Base-by-base conservation (phyloP, 495 filamentous ascomycete species). In the Penicillium taxi region DNA sequence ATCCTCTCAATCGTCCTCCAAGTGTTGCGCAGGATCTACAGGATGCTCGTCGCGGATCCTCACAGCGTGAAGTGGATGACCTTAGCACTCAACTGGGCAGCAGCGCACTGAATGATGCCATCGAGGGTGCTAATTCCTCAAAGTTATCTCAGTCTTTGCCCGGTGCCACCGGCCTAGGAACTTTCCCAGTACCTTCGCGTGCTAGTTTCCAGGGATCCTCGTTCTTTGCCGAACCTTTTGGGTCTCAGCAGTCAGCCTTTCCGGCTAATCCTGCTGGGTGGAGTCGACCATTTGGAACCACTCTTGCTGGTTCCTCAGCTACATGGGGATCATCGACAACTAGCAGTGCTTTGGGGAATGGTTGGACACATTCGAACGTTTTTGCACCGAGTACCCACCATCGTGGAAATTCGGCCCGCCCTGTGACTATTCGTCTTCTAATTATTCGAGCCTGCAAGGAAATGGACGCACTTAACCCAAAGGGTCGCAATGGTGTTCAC, bases 41-140 rank as follows among this genome's bases (percentile, higher is more conserved):
- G 27, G 66, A 72, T 14, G 57, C 65, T 25, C 66, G 60, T 28
- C 61, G 48, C 32, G 26, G 44, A 23, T 45, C 53, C 19, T 39
- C 48, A 3, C 65, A 59, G 35, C 45, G 47, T 9, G 74, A 83
- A 37, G 50, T 84, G 23, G 86, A 95, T 37, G 77, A 88, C 35
- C 64, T 93, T 29, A 84, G 77, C 38, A 73, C 78, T 32, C 86
- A 89, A 53, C 72, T 98, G n/a, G 93, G 91, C 7, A 95, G 90
- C 61, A 88, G 82, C 56, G 90, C 89, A 6, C 66, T 98, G n/a
- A 68, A 96, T 24, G 89, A 93, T 48, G 88, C 93, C 52, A 73
- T 68, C 12, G 78, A 86, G 40, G 72, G 70, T 32, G 60, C 70
- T 16, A 57, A 69, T 32, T 46, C 66, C 12, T 59, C 64, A 8